Evolutionary conservation across 2,329 filamentous ascomycete genomes (phyloP).

Genomic region (Akanthomyces lecanii): DNA sequence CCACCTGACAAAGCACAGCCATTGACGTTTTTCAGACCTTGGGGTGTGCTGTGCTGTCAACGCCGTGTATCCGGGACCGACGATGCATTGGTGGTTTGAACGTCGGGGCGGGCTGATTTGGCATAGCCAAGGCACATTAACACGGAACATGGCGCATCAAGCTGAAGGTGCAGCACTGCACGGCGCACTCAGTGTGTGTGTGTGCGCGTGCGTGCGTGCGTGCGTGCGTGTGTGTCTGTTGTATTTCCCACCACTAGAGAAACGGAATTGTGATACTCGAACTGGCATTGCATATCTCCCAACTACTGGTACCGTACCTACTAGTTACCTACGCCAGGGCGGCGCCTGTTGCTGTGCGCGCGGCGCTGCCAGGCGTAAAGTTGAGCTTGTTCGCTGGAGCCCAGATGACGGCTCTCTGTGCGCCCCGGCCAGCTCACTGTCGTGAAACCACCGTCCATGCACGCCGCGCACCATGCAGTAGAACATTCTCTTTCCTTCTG

Average conservation of each 20-base stretch:
- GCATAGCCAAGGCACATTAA: background rate
- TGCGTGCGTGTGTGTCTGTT: too few species aligned
- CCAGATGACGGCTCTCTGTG: background rate
- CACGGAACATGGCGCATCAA: background rate
- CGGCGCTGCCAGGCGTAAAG: constrained; percentile 8
- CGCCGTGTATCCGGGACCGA: background rate
- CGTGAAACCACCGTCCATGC: constrained; percentile 6
- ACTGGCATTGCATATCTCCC: background rate
- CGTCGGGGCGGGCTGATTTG: background rate
- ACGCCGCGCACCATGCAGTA: background rate
- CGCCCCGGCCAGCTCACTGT: background rate
- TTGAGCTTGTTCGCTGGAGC: constrained; percentile 14
- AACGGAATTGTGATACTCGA: background rate
- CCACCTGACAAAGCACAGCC: constrained; percentile 9
- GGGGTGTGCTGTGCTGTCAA: background rate
- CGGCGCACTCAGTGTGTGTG: background rate
- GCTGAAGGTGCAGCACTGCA: background rate
- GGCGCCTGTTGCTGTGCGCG: background rate
- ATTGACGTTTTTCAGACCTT: background rate
- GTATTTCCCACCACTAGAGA: background rate
- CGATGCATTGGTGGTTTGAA: too few species aligned
- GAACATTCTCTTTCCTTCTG: background rate
- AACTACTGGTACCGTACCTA: too few species aligned
- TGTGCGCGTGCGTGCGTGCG: background rate
- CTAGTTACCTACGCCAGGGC: background rate